Base-by-base conservation (phyloP, 257 asterid species). In the Solanum virginianum region DNA sequence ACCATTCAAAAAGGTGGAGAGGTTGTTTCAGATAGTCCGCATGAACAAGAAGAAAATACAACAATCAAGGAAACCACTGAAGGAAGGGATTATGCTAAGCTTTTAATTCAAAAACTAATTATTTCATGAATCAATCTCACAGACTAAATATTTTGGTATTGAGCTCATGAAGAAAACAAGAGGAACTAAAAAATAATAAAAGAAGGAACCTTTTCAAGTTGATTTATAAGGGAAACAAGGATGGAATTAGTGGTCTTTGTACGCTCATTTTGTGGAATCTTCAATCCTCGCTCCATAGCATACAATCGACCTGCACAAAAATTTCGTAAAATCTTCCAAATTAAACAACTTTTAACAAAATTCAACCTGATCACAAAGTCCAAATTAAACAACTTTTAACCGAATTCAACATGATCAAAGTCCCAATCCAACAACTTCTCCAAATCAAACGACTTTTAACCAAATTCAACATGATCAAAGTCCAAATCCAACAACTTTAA, bases 281-380 rank as follows among this genome's bases (percentile, higher is more conserved):
- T 90, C 88, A 97, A 82, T 18, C 99, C 99, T 86, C 94, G 93
- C 83, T 97, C 99, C 99, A 97, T 95, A 62, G 97, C 99, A 88
- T 97, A 95, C 91, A 97, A 89, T 84, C 99, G 94, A 91, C 98
- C 98, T 97, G 90, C 45, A 80, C 87, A 84, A 71, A 57, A 74
- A 26, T 10, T 54, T 20, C 13, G 20, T 6, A 51, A 18, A 11
- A 32, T 51, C 26, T 2, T 39, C 24, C 29, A 53, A 49, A 13
- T 6, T 6, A 65, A 70, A 54, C 63, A 62, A 80, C 4, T 70
- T 11, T 4, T 22, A 13, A 54, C 32, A 63, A 66, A 79, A 75
- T 72, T 75, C 4, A 13, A 32, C 10, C 55, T 39, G 17, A 63
- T 55, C 18, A 51, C 18, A 51, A 60, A 39, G 6, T 45, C 32